These are phyloP conservation scores for Orbilia blumenaviensis DNA, from an alignment of 2,329 filamentous ascomycete species.

Conservation along the genomic window DNA sequence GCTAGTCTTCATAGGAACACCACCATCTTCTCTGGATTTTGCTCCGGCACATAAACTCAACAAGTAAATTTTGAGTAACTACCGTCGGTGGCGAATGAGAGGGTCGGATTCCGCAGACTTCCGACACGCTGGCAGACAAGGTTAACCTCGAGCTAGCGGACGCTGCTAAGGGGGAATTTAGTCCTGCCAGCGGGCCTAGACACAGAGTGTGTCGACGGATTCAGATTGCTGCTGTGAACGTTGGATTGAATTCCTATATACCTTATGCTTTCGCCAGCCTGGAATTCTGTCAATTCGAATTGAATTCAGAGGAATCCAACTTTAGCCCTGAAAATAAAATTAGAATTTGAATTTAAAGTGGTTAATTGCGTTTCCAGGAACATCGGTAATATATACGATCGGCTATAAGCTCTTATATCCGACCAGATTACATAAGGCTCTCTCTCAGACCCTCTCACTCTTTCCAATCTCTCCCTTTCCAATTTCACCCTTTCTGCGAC, in stretches of 20 bases:
- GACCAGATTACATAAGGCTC: neutral
- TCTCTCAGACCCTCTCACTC: neutral
- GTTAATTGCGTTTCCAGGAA: neutral
- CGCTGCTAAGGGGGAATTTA: no score
- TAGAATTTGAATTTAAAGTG: neutral
- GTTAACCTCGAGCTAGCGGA: neutral
- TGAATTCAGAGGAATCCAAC: neutral
- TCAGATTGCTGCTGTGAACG: neutral
- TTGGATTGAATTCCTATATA: neutral
- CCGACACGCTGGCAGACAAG: conserved; percentile 8
- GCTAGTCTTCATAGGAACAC: neutral
- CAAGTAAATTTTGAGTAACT: neutral
- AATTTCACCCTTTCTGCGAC: conserved; percentile 17
- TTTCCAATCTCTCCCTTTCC: neutral
- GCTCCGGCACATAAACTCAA: neutral
- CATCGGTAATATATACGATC: neutral
- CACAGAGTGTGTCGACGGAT: neutral
- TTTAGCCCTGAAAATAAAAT: no score
- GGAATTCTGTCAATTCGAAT: neutral
- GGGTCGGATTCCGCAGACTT: conserved; percentile 2
- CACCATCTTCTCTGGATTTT: neutral
- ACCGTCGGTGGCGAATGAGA: neutral
- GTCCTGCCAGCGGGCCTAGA: neutral
- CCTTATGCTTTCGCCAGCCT: conserved; percentile 2
- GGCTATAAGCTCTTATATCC: neutral